These are phyloP conservation scores for Annulohypoxylon truncatum DNA, from an alignment of 2,329 filamentous ascomycete genomes.

Conservation along the genomic window DNA sequence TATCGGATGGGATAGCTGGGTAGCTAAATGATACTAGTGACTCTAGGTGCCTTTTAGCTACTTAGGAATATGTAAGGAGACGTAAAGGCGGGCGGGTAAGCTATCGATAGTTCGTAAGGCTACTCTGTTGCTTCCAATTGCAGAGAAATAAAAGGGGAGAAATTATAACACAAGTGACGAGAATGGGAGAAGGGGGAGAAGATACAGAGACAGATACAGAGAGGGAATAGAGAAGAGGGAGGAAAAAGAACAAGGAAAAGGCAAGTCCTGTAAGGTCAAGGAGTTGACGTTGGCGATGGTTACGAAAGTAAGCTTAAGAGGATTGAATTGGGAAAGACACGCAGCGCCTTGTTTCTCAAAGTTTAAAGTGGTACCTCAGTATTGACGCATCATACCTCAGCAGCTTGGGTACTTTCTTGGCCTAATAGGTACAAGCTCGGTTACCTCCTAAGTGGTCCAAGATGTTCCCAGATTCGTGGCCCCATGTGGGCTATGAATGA, in stretches of 20 bases:
- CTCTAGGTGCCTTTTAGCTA: conserved; percentile 19
- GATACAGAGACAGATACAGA: conserved; percentile 38
- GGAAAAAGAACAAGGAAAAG: conserved; percentile 35
- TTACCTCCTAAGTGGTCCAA: conserved; percentile 20
- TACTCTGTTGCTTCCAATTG: conserved; percentile 23
- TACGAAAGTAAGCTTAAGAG: conserved; percentile 33
- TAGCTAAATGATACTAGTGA: conserved; percentile 31
- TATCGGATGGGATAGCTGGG: background rate
- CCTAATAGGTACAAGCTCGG: conserved; percentile 23
- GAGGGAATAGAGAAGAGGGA: conserved; percentile 24
- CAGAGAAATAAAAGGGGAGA: conserved; percentile 44
- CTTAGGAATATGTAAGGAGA: conserved; percentile 22
- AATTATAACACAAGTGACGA: conserved; percentile 36
- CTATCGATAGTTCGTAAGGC: conserved; percentile 27
- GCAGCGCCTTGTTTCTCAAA: conserved; percentile 31
- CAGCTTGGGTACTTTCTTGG: conserved; percentile 22
- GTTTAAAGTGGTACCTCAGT: conserved; percentile 32
- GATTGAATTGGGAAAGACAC: conserved; percentile 29
- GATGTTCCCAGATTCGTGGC: conserved; percentile 33
- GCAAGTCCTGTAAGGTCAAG: conserved; percentile 34
- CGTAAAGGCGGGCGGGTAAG: conserved; percentile 26
- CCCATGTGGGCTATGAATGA: conserved; percentile 35
- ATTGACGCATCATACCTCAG: conserved; percentile 7
- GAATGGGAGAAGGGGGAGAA: conserved; percentile 33
- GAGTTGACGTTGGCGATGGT: conserved; percentile 32